Evolutionary conservation across 176 grass and related monocot genomes (phyloP).

Genomic region (Hordeum marinum): DNA sequence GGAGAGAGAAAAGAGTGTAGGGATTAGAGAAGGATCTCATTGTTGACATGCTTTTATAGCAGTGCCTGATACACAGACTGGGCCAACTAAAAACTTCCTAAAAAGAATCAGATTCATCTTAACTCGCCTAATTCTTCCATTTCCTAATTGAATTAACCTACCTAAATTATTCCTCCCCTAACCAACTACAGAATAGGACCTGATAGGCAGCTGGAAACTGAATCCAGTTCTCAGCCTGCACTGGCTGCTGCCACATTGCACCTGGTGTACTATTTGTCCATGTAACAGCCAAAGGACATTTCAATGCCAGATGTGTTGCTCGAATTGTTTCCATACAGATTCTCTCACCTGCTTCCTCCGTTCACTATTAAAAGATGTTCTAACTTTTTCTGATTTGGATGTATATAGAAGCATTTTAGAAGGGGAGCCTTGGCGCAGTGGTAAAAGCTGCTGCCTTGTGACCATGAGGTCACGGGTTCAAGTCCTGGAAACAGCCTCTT

Average conservation of each 20-base stretch:
- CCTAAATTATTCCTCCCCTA: neutral
- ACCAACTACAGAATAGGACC: neutral
- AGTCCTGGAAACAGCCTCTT: no score
- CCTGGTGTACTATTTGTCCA: neutral
- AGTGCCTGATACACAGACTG: neutral
- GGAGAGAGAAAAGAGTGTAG: neutral
- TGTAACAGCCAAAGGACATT: neutral
- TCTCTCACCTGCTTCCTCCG: neutral
- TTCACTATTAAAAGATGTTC: no score
- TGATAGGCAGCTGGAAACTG: neutral
- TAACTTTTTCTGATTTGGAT: no score
- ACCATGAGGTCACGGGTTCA: no score
- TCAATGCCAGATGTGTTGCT: neutral
- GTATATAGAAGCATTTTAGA: no score
- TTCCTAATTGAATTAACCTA: neutral
- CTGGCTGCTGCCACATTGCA: neutral
- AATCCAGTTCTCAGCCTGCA: neutral
- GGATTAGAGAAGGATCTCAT: neutral
- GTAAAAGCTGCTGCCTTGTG: no score
- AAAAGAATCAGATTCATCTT: neutral
- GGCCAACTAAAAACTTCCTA: neutral
- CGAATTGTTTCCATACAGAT: neutral
- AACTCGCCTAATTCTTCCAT: neutral
- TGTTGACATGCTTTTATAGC: neutral
- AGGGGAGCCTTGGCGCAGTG: no score